A percentile compares a stretch with the other conserved stretches of the same genome.
Evolutionary conservation across 352 stramenopile genomes (phyloP).

Genomic region (Phytopythium montanum): DNA sequence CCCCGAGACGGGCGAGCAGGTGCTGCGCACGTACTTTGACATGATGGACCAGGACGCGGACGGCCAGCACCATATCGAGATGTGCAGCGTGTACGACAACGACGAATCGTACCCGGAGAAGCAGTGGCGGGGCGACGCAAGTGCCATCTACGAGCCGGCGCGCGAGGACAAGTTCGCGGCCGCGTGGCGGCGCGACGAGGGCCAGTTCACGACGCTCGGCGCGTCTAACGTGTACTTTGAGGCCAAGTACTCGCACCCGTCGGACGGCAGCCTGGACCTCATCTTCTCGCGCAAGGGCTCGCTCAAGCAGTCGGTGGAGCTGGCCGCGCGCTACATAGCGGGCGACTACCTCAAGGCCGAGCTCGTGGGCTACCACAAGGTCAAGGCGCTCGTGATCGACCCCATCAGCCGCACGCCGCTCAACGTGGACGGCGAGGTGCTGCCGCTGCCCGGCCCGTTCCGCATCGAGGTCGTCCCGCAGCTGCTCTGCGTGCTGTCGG

Average conservation of each 20-base stretch:
- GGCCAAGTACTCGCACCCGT: conserved; percentile 74
- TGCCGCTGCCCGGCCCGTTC: conserved; percentile 53
- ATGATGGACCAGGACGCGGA: conserved; percentile 49
- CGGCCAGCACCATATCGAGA: conserved; percentile 71
- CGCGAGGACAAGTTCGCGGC: conserved; percentile 55
- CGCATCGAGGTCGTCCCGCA: conserved; percentile 72
- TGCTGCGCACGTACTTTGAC: conserved; percentile 73
- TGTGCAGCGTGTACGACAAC: conserved; percentile 75
- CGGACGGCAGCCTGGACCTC: conserved; percentile 75
- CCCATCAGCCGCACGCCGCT: conserved; percentile 52
- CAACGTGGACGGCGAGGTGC: conserved; percentile 78
- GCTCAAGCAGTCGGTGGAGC: conserved; percentile 36
- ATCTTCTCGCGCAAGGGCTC: conserved; percentile 66
- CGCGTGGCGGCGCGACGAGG: conserved; percentile 46
- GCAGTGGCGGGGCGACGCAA: conserved; percentile 57
- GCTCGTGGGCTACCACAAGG: conserved; percentile 70
- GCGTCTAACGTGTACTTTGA: conserved; percentile 82
- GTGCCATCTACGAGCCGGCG: conserved; percentile 54
- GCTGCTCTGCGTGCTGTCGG: conserved; percentile 65
- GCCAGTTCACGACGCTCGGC: conserved; percentile 49
- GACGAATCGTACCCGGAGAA: conserved; percentile 46
- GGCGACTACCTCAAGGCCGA: conserved; percentile 56
- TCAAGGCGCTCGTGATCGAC: conserved; percentile 76
- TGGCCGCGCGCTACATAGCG: conserved; percentile 47
- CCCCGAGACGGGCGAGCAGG: conserved; percentile 38